These are phyloP conservation scores for Fraxinus latifolia DNA, from an alignment of 305 asterid species.

Conservation along the genomic window DNA sequence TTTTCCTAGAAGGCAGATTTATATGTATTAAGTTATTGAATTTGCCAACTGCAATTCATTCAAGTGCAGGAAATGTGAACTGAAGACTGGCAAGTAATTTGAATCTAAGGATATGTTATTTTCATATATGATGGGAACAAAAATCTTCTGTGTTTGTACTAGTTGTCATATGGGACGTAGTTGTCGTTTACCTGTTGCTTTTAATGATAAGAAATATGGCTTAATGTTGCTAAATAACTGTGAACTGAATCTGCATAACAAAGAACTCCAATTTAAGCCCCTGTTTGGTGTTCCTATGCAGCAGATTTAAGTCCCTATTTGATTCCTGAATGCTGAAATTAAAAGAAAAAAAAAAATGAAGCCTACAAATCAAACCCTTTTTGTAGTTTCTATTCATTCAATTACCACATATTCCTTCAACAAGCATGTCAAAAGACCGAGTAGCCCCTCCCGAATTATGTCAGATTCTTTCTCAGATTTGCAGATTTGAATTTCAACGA, in stretches of 20 bases:
- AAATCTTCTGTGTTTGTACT: not conserved
- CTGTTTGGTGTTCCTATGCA: not conserved
- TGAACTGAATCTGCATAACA: not conserved
- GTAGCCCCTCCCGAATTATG: not conserved
- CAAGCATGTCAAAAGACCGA: not conserved
- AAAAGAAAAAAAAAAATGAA: not conserved
- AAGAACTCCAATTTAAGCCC: not conserved
- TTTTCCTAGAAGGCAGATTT: not conserved
- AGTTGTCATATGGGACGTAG: not conserved
- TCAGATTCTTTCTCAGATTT: not conserved
- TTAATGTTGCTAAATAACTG: not conserved
- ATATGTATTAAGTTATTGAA: not conserved
- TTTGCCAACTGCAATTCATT: not conserved
- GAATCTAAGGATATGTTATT: not conserved
- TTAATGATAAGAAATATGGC: not conserved
- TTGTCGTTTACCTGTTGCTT: not conserved
- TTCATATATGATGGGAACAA: not conserved
- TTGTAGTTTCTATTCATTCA: not conserved
- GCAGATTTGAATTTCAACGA: not conserved
- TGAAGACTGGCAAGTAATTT: not conserved
- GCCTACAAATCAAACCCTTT: not conserved
- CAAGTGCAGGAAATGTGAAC: not conserved
- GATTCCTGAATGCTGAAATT: not conserved
- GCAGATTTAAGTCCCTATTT: not conserved
- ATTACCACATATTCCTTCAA: not conserved